These are phyloP conservation scores for Fusarium sp. DNA, from an alignment of 2,329 filamentous ascomycete species.

Conservation along the genomic window DNA sequence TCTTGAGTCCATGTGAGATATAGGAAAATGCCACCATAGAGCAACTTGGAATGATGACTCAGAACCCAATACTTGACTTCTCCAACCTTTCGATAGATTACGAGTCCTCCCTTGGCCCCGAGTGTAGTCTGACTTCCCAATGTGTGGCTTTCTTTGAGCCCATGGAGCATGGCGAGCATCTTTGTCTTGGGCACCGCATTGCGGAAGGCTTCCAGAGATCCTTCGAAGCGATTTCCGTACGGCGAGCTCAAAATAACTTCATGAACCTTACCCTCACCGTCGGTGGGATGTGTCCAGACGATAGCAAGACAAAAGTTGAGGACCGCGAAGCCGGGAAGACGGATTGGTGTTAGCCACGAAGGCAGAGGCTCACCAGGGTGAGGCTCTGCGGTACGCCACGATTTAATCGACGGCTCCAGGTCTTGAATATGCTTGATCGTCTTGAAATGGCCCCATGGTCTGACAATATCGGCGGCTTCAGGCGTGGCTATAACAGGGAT, in stretches of 20 bases:
- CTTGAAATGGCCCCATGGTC: slow-evolving; percentile 36
- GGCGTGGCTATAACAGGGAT: slow-evolving; percentile 38
- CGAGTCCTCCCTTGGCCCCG: slow-evolving; percentile 33
- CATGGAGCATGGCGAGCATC: slow-evolving; percentile 42
- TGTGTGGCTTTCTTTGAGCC: slow-evolving; percentile 36
- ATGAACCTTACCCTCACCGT: slow-evolving; percentile 18
- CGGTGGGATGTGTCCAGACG: slow-evolving; percentile 33
- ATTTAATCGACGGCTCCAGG: neutral
- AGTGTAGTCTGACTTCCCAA: slow-evolving; percentile 11
- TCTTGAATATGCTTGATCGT: slow-evolving; percentile 29
- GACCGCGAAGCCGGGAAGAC: slow-evolving; percentile 18
- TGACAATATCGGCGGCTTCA: slow-evolving; percentile 15
- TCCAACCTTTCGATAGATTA: slow-evolving; percentile 34
- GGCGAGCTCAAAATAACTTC: slow-evolving; percentile 39
- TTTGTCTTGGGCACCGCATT: slow-evolving; percentile 30
- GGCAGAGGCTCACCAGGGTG: slow-evolving; percentile 39
- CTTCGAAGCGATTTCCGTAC: slow-evolving; percentile 34
- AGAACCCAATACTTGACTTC: slow-evolving; percentile 38
- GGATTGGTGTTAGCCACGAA: slow-evolving; percentile 36
- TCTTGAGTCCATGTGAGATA: slow-evolving; percentile 25
- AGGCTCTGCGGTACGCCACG: slow-evolving; percentile 29
- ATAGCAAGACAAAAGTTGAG: slow-evolving; percentile 39
- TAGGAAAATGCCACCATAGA: slow-evolving; percentile 31
- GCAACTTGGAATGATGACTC: slow-evolving; percentile 25
- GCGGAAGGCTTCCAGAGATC: slow-evolving; percentile 34